Evolutionary conservation across 1,284 basidiomycete genomes (phyloP).

Genomic region (Fomitopsis schrenkii): DNA sequence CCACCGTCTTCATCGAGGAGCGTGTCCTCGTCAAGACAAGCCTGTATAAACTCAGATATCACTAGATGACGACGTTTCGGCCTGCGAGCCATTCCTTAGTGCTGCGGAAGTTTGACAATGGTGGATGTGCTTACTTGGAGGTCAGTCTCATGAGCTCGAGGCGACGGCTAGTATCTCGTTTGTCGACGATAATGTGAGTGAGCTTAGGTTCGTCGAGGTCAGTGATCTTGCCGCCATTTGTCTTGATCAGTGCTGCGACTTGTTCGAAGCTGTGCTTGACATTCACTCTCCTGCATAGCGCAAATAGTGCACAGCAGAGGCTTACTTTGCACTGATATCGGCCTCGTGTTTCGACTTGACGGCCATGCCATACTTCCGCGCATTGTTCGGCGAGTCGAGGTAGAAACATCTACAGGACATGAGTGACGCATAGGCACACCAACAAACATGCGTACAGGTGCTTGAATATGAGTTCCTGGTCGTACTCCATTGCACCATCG

Average conservation of each 20-base stretch:
- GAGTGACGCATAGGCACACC: not conserved
- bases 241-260: constrained; percentile 47
- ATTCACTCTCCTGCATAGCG: not conserved
- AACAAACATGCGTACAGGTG: constrained; percentile 57
- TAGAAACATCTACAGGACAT: constrained; percentile 68
- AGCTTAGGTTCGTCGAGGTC: constrained; percentile 70
- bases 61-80: constrained; percentile 79
- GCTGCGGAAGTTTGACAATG: not conserved
- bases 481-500: constrained; percentile 67
- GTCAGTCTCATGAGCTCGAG: constrained; percentile 67
- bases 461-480: constrained; percentile 70
- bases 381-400: constrained; percentile 77
- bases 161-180: constrained; percentile 69
- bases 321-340: constrained; percentile 49
- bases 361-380: constrained; percentile 55
- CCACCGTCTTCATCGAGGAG: constrained; percentile 77
- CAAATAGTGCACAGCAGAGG: constrained; percentile 3
- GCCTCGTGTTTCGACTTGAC: constrained; percentile 52
- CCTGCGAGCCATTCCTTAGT: constrained; percentile 29
- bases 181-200: constrained; percentile 83
- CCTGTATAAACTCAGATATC: constrained; percentile 70
- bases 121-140: constrained; percentile 46
- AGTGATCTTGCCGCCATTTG: constrained; percentile 70
- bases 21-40: constrained; percentile 76
- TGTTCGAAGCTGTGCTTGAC: constrained; percentile 47